A percentile compares a stretch with the other conserved stretches of the same genome.
phyloP scores from a whole-genome alignment of 176 grass and related monocot species.

The Triticum timopheevii region DNA sequence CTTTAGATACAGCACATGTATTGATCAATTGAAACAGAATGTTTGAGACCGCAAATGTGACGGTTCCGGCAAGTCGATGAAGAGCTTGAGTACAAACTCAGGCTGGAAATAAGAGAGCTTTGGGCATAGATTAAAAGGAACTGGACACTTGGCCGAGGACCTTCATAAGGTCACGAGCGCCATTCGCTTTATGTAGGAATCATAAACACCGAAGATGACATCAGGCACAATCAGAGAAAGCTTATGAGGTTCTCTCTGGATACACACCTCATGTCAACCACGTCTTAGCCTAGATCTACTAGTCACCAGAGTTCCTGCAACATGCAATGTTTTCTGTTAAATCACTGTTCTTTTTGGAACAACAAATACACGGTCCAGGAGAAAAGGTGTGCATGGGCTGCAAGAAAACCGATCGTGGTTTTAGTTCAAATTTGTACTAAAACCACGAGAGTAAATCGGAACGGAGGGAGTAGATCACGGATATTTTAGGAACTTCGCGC shows the following conservation, averaged over 20 bases:
- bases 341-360: neutral
- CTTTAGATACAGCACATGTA: neutral
- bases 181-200: constrained; percentile 54
- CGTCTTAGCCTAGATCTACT: constrained; percentile 60
- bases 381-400: neutral
- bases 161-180: neutral
- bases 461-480: neutral
- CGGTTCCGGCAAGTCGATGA: constrained; percentile 35
- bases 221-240: constrained; percentile 63
- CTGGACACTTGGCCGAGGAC: constrained; percentile 4
- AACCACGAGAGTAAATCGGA: too few species aligned
- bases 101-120: constrained; percentile 27
- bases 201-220: constrained; percentile 50
- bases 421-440: too few species aligned
- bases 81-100: constrained; percentile 25
- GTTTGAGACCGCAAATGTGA: neutral
- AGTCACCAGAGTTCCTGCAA: constrained; percentile 54
- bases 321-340: constrained; percentile 12
- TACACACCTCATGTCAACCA: constrained; percentile 52
- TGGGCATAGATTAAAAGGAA: constrained; percentile 25
- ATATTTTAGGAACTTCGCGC: neutral
- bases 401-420: constrained; percentile 1
- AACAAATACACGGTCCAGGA: neutral
- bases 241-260: constrained; percentile 61
- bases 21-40: neutral